Conservation (phyloP, 305 asterid species). For the Fraxinus nigra region DNA sequence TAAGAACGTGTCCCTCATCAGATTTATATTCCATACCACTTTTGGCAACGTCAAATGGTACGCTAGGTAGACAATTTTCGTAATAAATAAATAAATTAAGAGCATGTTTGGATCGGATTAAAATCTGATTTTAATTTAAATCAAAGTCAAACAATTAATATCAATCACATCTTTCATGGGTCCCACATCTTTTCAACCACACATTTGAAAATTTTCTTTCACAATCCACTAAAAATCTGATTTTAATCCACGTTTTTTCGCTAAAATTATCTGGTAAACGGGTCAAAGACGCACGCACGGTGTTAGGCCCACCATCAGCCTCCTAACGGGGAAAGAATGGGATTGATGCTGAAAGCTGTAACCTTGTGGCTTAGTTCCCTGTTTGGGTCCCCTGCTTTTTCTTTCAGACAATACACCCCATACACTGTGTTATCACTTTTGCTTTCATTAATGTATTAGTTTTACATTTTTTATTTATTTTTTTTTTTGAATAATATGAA, state of each 20-base stretch:
- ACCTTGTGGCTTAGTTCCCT: background rate
- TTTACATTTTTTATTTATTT: background rate
- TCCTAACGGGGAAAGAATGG: conserved; percentile 15
- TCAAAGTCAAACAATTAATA: too few relatives aligned
- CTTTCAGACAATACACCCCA: background rate
- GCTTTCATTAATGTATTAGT: background rate
- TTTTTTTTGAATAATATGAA: background rate
- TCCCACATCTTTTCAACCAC: too few relatives aligned
- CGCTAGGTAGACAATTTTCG: background rate
- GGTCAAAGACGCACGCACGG: conserved; percentile 23
- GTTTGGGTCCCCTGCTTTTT: background rate
- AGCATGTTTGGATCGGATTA: too few relatives aligned
- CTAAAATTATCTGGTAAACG: background rate
- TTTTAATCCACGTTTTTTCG: too few relatives aligned
- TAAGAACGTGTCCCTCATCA: background rate
- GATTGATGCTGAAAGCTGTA: conserved; percentile 10
- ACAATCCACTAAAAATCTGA: too few relatives aligned
- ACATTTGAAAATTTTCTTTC: too few relatives aligned
- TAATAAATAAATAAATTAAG: too few relatives aligned
- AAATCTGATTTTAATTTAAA: too few relatives aligned
- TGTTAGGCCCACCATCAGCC: conserved; percentile 30
- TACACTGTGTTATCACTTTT: background rate
- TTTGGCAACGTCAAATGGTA: background rate
- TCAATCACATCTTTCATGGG: too few relatives aligned
- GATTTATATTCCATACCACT: too few relatives aligned